A percentile compares a stretch with the other conserved stretches of the same genome.
Evolutionary conservation across 1,139 yeast genomes (phyloP).

Genomic region (Hyphopichia burtonii): DNA sequence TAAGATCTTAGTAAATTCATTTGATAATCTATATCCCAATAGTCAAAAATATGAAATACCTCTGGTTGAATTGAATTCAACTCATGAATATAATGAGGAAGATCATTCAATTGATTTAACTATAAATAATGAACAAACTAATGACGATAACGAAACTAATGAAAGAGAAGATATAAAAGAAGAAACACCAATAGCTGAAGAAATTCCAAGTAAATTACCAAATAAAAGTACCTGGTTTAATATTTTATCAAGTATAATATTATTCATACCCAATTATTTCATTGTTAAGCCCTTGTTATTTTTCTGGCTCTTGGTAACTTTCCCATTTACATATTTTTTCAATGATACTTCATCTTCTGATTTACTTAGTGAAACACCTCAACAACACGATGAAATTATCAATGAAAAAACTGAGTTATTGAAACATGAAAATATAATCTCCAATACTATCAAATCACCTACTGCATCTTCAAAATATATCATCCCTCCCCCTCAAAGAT

Average conservation of each 20-base stretch:
- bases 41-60: constrained; percentile 4
- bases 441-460: constrained; percentile 58
- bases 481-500: constrained; percentile 48
- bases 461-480: constrained; percentile 48
- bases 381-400: constrained; percentile 4
- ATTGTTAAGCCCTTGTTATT: constrained; percentile 45
- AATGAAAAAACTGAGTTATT: constrained; percentile 43
- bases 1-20: constrained; percentile 35
- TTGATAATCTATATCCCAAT: constrained; percentile 32
- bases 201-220: neutral
- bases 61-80: constrained; percentile 2
- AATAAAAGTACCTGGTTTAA: neutral
- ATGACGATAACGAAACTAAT: constrained; percentile 1
- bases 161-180: neutral
- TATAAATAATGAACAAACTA: constrained; percentile 1
- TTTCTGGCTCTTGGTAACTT: constrained; percentile 44
- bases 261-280: constrained; percentile 43
- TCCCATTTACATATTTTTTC: constrained; percentile 46
- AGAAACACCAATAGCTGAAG: neutral
- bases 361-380: constrained; percentile 6
- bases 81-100: constrained; percentile 4
- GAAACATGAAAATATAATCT: constrained; percentile 36
- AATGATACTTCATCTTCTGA: constrained; percentile 10
- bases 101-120: neutral
- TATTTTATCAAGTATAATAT: constrained; percentile 9